These are phyloP conservation scores for Abrus pulchellus DNA, from an alignment of 306 rosid species.

Conservation along the genomic window DNA sequence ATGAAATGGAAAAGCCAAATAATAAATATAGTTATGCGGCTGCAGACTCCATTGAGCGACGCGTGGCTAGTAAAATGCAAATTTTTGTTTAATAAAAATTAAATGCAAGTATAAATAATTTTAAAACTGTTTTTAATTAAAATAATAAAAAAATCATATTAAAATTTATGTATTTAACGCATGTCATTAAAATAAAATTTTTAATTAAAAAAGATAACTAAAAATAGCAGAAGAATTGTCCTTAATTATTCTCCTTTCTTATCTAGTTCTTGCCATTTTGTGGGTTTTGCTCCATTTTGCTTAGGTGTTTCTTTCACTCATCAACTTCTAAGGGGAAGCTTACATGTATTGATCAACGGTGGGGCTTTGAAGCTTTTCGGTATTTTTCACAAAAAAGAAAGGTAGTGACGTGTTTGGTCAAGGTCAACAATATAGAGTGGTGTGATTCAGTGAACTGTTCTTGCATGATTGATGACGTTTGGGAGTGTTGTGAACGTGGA, in stretches of 20 bases:
- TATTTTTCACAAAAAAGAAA: conserved; percentile 30
- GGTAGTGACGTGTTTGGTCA: conserved; percentile 45
- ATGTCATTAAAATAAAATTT: no score
- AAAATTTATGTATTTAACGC: no score
- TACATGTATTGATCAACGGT: conserved; percentile 48
- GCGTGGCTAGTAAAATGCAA: conserved; percentile 32
- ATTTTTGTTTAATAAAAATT: no score
- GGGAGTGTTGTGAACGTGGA: conserved; percentile 65
- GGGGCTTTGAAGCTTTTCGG: conserved; percentile 8
- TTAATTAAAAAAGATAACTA: no score
- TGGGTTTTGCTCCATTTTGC: neutral
- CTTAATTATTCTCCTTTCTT: neutral
- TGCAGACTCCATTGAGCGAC: conserved; percentile 30
- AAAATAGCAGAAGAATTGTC: no score
- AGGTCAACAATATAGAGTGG: conserved; percentile 55
- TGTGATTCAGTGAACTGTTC: conserved; percentile 53
- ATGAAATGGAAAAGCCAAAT: neutral
- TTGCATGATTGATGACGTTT: conserved; percentile 40
- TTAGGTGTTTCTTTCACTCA: conserved; percentile 70
- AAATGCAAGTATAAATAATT: no score
- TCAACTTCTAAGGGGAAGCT: conserved; percentile 55
- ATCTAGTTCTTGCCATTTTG: neutral
- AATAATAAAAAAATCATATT: no score
- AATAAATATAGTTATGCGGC: neutral
- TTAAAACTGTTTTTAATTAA: no score